These are phyloP conservation scores for Fusarium caatingaense DNA, from an alignment of 2,329 filamentous ascomycete genomes.

Conservation along the genomic window DNA sequence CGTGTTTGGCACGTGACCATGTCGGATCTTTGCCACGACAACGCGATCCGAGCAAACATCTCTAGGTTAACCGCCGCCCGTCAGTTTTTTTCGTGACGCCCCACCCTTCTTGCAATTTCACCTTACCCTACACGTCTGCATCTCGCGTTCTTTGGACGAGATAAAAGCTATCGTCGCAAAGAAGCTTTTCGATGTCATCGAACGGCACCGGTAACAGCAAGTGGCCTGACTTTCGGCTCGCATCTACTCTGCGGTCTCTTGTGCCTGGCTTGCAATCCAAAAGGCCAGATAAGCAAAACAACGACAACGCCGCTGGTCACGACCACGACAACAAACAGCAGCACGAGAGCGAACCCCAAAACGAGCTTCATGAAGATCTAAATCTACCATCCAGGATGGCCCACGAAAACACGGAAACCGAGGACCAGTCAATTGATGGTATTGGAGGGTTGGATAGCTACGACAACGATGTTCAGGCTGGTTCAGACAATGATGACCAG, in stretches of 20 bases:
- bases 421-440: slow-evolving; percentile 41
- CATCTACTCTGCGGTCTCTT: slow-evolving; percentile 48
- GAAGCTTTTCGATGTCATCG: slow-evolving; percentile 45
- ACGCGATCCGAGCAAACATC: slow-evolving; percentile 17
- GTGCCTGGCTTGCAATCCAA: slow-evolving; percentile 46
- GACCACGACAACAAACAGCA: slow-evolving; percentile 34
- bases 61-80: slow-evolving; percentile 34
- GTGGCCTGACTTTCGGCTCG: slow-evolving; percentile 51
- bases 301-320: slow-evolving; percentile 34
- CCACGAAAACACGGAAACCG: slow-evolving; percentile 41
- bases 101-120: slow-evolving; percentile 42
- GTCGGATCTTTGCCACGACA: slow-evolving; percentile 14
- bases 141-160: slow-evolving; percentile 27
- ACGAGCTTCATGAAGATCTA: slow-evolving; percentile 30
- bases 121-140: slow-evolving; percentile 44
- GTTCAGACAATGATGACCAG: slow-evolving; percentile 38
- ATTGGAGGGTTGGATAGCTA: slow-evolving; percentile 45
- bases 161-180: slow-evolving; percentile 34
- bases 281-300: slow-evolving; percentile 40
- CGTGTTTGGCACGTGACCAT: slow-evolving; percentile 28
- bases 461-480: slow-evolving; percentile 38
- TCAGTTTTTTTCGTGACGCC: slow-evolving; percentile 46
- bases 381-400: slow-evolving; percentile 27
- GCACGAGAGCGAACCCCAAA: slow-evolving; percentile 29
- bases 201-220: slow-evolving; percentile 41